These are phyloP conservation scores for Nitzschia sp. DNA, from an alignment of 108 stramenopile species.

Conservation along the genomic window DNA sequence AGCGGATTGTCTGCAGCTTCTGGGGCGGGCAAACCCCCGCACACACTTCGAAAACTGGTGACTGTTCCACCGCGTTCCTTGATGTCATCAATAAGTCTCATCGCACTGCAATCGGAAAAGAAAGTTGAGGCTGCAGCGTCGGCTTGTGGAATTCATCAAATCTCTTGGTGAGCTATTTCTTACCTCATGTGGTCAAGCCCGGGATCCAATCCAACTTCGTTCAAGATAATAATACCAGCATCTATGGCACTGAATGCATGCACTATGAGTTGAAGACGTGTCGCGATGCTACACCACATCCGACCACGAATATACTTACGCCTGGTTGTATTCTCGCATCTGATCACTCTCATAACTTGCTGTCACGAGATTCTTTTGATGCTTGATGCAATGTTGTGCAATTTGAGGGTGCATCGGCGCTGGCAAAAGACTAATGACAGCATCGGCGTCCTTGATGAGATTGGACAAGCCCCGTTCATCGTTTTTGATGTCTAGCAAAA, in stretches of 20 bases:
- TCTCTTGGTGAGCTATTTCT: background rate
- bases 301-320: conserved; percentile 21
- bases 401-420: conserved; percentile 78
- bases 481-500: conserved; percentile 46
- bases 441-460: conserved; percentile 64
- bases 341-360: conserved; percentile 82
- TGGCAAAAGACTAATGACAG: conserved; percentile 85
- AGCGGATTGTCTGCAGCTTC: conserved; percentile 85
- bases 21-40: conserved; percentile 83
- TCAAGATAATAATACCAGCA: conserved; percentile 71
- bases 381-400: conserved; percentile 60
- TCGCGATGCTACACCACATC: too few species aligned
- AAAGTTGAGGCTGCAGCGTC: background rate
- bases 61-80: conserved; percentile 62
- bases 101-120: conserved; percentile 55
- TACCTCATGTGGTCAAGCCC: conserved; percentile 81
- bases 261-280: background rate
- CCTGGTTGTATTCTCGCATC: conserved; percentile 49
- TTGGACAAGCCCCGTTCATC: conserved; percentile 37
- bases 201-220: conserved; percentile 91
- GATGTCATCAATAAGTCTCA: conserved; percentile 80
- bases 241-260: conserved; percentile 23
- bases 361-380: conserved; percentile 66
- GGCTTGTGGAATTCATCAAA: background rate
- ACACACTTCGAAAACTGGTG: conserved; percentile 70